Evolutionary conservation across 352 stramenopile genomes (phyloP), one percentile per base, ranked within the genome.

Genomic region (Vaucheria bursata): DNA sequence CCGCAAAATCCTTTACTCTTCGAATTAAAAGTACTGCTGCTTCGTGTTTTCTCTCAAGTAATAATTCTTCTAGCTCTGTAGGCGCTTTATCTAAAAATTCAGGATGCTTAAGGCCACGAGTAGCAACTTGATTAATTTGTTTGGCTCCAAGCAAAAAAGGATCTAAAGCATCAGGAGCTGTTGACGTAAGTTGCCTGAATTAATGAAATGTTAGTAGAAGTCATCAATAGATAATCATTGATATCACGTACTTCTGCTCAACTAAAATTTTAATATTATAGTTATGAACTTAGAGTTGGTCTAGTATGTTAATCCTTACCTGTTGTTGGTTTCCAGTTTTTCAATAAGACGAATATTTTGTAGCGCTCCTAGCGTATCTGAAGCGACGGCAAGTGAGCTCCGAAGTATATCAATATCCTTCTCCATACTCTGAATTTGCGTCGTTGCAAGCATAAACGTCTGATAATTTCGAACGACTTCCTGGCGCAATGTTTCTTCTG

Each of bases 11-110:
- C 40, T 71, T 78, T 35, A 83, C 78, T 50, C 53, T 38, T 39
- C 78, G 37, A 33, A 83, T 83, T 0, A 83, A 36, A 34, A 33
- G 35, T 2, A 71, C 67, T 40, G 78, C 71, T 8, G 72, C 65
- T 31, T 83, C 72, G 78, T 83, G 78, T 37, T 83, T 83, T 1
- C 78, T 71, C 64, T 83, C 78, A 50, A 83, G 73, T n/a, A 83
- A 40, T 5, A 83, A 49, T 50, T 83, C 78, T 12, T 83, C 73
- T 34, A 83, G 49, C 78, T 83, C 45, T 37, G 77, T 79, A 6
- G 77, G 77, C 4, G 77, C 77, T 69, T 82, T 76, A 39, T 82
- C 77, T 52, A 82, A 65, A 71, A 71, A 82, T 72, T 82, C 77
- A 0, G 77, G 77, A 18, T 79, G 77, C 77, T 82, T 82, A 37